Conservation (phyloP, 768 basidiomycete genomes). For the Psilocybe subaeruginosa region DNA sequence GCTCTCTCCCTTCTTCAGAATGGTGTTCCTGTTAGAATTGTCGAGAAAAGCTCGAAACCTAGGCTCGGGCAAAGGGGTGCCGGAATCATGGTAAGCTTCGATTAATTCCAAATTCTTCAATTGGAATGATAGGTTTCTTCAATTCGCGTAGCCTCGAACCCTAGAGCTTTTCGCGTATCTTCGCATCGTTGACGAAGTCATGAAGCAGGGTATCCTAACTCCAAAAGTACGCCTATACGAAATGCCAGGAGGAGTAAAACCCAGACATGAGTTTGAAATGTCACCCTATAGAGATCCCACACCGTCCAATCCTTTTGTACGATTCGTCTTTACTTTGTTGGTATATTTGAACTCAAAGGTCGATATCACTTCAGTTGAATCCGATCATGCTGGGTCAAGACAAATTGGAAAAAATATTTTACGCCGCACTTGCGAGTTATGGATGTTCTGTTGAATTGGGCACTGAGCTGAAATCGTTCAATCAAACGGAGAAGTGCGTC, state of each 20-base stretch:
- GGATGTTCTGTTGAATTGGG: constrained; percentile 43
- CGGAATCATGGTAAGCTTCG: constrained; percentile 37
- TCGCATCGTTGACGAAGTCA: constrained; percentile 38
- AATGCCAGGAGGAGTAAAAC: constrained; percentile 30
- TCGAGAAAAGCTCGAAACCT: constrained; percentile 44
- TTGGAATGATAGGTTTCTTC: not conserved
- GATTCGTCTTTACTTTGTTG: constrained; percentile 4
- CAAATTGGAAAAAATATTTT: constrained; percentile 40
- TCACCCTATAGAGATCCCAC: constrained; percentile 29
- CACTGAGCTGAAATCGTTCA: constrained; percentile 47
- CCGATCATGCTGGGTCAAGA: constrained; percentile 38
- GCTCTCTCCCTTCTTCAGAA: constrained; percentile 46
- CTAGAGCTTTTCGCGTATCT: constrained; percentile 46
- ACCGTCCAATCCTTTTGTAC: constrained; percentile 37
- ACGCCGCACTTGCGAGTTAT: constrained; percentile 32
- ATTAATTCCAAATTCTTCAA: not conserved
- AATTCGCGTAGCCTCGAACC: constrained; percentile 40
- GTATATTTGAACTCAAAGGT: not conserved
- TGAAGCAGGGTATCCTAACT: constrained; percentile 29
- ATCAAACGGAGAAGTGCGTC: constrained; percentile 38
- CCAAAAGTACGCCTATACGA: constrained; percentile 37
- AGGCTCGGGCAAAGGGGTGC: constrained; percentile 40
- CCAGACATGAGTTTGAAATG: constrained; percentile 36
- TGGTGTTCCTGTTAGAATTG: constrained; percentile 51
- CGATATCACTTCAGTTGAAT: constrained; percentile 26